Conservation (phyloP, 2,329 filamentous ascomycete species). For the Cercospora beticola region DNA sequence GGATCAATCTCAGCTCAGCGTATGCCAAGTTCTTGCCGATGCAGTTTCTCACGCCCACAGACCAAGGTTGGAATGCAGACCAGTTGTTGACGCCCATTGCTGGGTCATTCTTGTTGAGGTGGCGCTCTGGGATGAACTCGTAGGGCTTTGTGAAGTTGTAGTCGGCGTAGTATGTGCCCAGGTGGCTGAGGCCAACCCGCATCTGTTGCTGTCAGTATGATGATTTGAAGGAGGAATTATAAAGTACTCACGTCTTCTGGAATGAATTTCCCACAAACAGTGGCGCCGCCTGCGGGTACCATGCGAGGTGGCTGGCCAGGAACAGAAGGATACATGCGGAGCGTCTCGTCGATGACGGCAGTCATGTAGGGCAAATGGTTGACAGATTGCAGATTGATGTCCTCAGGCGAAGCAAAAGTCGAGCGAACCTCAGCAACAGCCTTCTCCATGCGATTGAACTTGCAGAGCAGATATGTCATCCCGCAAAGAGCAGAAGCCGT, state of each 20-base stretch:
- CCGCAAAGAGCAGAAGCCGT: not conserved
- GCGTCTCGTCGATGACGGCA: not conserved
- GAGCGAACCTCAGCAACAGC: not conserved
- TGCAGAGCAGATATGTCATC: not conserved
- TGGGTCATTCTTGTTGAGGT: constrained; percentile 36
- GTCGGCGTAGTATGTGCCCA: not conserved
- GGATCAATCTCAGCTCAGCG: not conserved
- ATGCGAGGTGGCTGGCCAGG: not conserved
- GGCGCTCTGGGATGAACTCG: constrained; percentile 35
- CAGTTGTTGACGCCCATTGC: constrained; percentile 35
- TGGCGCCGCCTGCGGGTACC: not conserved
- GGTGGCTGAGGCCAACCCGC: constrained; percentile 15
- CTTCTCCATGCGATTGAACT: not conserved
- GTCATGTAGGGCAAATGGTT: not conserved
- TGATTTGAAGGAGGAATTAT: not conserved
- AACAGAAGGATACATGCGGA: not conserved
- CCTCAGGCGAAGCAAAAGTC: not conserved
- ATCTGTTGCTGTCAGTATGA: constrained; percentile 28
- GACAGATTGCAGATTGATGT: not conserved
- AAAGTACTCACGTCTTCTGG: not conserved
- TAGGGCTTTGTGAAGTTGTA: constrained; percentile 24
- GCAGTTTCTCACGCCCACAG: constrained; percentile 33
- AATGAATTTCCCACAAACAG: not conserved
- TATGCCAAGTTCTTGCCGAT: constrained; percentile 33
- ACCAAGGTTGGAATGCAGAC: constrained; percentile 34